Percentiles rank a stretch among this genome's conserved stretches.
Evolutionary conservation across 1,284 basidiomycete genomes (phyloP).

Genomic region (Ceratobasidium sp.): DNA sequence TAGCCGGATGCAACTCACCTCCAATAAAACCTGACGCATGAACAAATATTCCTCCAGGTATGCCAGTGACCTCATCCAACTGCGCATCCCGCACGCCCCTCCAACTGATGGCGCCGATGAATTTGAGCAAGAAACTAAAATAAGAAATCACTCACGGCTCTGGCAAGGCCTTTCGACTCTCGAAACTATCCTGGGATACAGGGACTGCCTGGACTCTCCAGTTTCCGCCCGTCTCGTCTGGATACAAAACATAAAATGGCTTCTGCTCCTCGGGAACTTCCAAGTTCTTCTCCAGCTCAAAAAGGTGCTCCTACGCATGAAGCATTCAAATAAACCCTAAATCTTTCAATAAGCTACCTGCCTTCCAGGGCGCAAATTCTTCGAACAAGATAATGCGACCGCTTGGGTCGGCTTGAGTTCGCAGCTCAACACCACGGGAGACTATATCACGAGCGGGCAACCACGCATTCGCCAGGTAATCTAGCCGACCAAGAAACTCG

Average conservation of each 20-base stretch:
- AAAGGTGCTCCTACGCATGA: slow-evolving; percentile 86
- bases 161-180: slow-evolving; percentile 90
- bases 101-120: slow-evolving; percentile 64
- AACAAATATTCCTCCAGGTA: slow-evolving; percentile 89
- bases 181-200: slow-evolving; percentile 82
- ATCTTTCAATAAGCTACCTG: slow-evolving; percentile 49
- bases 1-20: slow-evolving; percentile 62
- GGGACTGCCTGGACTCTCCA: slow-evolving; percentile 98
- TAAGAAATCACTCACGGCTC: slow-evolving; percentile 62
- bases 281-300: slow-evolving; percentile 78
- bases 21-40: slow-evolving; percentile 98
- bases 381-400: slow-evolving; percentile 87
- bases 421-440: slow-evolving; percentile 68
- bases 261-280: slow-evolving; percentile 60
- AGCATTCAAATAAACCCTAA: slow-evolving; percentile 34
- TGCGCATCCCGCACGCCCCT: slow-evolving; percentile 89
- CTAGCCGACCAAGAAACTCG: slow-evolving; percentile 85
- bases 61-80: slow-evolving; percentile 77
- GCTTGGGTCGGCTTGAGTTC: slow-evolving; percentile 72
- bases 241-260: slow-evolving; percentile 90
- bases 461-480: slow-evolving; percentile 91
- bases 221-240: slow-evolving; percentile 78
- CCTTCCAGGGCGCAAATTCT: slow-evolving; percentile 89
- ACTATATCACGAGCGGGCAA: slow-evolving; percentile 91
- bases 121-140: not conserved